Evolutionary conservation across 1,284 basidiomycete genomes (phyloP).

Genomic region (Vanrija humicola): DNA sequence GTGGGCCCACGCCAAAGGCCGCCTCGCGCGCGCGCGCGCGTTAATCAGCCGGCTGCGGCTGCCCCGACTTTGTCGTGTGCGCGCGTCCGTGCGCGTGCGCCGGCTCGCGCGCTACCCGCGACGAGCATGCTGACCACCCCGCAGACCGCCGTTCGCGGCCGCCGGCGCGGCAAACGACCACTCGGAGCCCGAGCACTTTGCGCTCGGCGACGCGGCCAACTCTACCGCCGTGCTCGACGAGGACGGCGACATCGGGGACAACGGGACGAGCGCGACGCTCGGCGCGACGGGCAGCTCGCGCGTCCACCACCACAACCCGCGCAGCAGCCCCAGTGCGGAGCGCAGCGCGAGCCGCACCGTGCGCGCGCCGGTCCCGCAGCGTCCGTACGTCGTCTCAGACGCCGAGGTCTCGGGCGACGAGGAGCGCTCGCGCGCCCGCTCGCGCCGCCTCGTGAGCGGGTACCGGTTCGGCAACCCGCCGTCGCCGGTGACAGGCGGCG

Average conservation of each 20-base stretch:
- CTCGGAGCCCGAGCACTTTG: conserved; percentile 31
- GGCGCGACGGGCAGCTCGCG: background rate
- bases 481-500: conserved; percentile 12
- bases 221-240: background rate
- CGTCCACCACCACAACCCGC: no score
- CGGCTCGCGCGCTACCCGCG: background rate
- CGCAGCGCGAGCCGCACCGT: background rate
- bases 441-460: conserved; percentile 40
- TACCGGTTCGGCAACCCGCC: conserved; percentile 46
- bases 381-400: background rate
- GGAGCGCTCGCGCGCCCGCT: conserved; percentile 30
- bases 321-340: background rate
- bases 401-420: conserved; percentile 24
- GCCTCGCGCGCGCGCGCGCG: no score
- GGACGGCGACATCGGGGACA: background rate
- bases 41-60: no score
- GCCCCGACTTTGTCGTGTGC: no score
- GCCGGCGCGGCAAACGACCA: conserved; percentile 28
- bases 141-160: conserved; percentile 37
- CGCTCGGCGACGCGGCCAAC: conserved; percentile 21
- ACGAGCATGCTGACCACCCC: background rate
- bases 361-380: conserved; percentile 1
- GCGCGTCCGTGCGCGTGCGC: background rate
- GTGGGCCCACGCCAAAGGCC: background rate
- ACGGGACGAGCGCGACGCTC: background rate